Percentiles rank a stretch among this genome's conserved stretches.
Evolutionary conservation across 2,329 filamentous ascomycete genomes (phyloP).

Genomic region (Fusarium foetens): DNA sequence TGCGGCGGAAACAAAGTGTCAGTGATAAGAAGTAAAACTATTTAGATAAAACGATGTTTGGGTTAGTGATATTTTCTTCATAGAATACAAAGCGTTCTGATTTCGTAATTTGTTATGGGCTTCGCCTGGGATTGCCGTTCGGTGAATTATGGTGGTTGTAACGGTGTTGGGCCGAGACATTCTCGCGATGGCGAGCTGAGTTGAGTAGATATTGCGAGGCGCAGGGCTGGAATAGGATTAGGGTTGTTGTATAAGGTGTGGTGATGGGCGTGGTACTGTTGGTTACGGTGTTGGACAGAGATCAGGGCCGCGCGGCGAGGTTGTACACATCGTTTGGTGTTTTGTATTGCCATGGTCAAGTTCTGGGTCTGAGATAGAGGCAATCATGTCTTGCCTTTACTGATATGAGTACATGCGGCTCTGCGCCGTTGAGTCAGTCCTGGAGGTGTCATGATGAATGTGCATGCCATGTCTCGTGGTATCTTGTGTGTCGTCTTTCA

Average conservation of each 20-base stretch:
- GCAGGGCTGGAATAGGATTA: not conserved
- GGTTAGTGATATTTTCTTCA: constrained; percentile 12
- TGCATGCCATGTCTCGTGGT: no score
- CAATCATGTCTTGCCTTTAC: no score
- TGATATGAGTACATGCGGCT: not conserved
- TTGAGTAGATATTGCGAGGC: not conserved
- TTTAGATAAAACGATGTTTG: constrained; percentile 32
- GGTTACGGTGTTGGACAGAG: constrained; percentile 6
- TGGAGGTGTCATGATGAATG: no score
- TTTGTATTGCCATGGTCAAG: not conserved
- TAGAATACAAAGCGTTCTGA: constrained; percentile 34
- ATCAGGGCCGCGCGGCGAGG: constrained; percentile 25
- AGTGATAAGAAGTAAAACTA: constrained; percentile 26
- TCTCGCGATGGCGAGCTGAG: constrained; percentile 12
- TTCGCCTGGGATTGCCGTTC: constrained; percentile 12
- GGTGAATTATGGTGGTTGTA: constrained; percentile 9
- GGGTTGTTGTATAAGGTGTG: not conserved
- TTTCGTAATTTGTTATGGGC: not conserved
- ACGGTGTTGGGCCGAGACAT: constrained; percentile 24
- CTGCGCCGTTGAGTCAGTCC: no score
- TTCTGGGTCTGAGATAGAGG: not conserved
- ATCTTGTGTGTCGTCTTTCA: not conserved
- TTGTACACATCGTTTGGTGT: not conserved
- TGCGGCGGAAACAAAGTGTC: constrained; percentile 30
- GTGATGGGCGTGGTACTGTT: not conserved